phyloP scores from a whole-genome alignment of 1,284 basidiomycete genomes.

The Moesziomyces parantarcticus region DNA sequence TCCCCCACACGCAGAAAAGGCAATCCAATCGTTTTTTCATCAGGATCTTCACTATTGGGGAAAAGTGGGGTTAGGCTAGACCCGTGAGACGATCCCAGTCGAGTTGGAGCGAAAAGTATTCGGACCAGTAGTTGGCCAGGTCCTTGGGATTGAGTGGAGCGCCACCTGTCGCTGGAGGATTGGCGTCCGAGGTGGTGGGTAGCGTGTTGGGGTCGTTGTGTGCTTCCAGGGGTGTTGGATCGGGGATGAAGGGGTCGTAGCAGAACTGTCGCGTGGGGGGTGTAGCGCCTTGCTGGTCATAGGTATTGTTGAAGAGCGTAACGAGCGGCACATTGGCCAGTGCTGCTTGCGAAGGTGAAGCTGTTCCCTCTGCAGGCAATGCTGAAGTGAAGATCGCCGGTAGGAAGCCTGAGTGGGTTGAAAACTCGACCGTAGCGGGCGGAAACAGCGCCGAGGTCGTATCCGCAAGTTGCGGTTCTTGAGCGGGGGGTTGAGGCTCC shows the following conservation, averaged over 20 bases:
- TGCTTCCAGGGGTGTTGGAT: conserved; percentile 4
- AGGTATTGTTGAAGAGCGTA: conserved; percentile 39
- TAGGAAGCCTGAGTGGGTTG: conserved; percentile 15
- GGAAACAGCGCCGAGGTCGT: not conserved
- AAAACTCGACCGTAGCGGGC: conserved; percentile 1
- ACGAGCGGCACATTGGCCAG: conserved; percentile 31
- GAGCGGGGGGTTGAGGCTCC: too few relatives aligned
- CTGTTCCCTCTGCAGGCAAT: not conserved
- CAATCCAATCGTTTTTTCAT: not conserved
- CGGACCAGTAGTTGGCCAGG: conserved; percentile 42
- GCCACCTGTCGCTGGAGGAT: conserved; percentile 3
- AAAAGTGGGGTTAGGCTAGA: conserved; percentile 11
- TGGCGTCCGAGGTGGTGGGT: not conserved
- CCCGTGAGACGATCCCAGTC: conserved; percentile 43
- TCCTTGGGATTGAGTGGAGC: conserved; percentile 34
- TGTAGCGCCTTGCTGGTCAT: conserved; percentile 15
- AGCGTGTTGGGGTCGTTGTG: not conserved
- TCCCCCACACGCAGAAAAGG: not conserved
- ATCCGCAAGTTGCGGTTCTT: not conserved
- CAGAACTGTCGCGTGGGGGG: conserved; percentile 12
- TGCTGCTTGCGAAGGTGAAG: conserved; percentile 3
- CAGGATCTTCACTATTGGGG: too few relatives aligned
- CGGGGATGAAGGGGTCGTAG: conserved; percentile 42
- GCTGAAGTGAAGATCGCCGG: conserved; percentile 10
- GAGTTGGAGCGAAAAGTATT: conserved; percentile 41